phyloP scores from a whole-genome alignment of 2,329 filamentous ascomycete genomes.

The Whalleya microplaca region DNA sequence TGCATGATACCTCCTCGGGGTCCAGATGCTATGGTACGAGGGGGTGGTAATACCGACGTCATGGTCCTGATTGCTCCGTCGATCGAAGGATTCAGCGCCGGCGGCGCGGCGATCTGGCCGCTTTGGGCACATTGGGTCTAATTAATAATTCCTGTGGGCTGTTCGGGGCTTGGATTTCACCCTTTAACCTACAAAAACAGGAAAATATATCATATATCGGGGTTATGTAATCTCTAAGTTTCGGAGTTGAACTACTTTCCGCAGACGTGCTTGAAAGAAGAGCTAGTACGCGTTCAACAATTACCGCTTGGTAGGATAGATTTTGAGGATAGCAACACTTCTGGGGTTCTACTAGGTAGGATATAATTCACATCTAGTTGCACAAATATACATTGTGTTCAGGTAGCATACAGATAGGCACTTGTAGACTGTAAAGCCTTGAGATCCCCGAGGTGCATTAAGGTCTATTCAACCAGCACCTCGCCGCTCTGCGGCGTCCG shows the following conservation, averaged over 20 bases:
- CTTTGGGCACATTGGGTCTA: too few relatives aligned
- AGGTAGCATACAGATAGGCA: conserved; percentile 18
- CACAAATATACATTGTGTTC: not conserved
- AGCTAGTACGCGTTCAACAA: not conserved
- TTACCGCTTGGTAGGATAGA: not conserved
- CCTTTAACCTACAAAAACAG: too few relatives aligned
- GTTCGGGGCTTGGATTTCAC: too few relatives aligned
- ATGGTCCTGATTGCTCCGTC: not conserved
- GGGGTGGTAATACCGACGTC: conserved; percentile 3
- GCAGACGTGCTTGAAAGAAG: too few relatives aligned
- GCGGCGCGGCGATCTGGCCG: too few relatives aligned
- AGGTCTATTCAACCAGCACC: conserved; percentile 35
- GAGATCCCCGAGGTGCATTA: not conserved
- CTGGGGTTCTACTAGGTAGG: not conserved
- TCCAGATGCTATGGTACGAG: not conserved
- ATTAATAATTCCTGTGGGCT: too few relatives aligned
- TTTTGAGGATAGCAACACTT: not conserved
- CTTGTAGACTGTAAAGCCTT: not conserved
- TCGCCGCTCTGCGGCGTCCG: conserved; percentile 28
- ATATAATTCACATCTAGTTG: not conserved
- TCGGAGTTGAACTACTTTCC: too few relatives aligned
- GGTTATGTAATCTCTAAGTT: too few relatives aligned
- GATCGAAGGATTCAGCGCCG: not conserved
- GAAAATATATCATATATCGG: too few relatives aligned
- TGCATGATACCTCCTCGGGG: not conserved